Evolutionary conservation across 257 asterid genomes (phyloP), one percentile per base, ranked within the genome.

Genomic region (Solanum chiquidenum): DNA sequence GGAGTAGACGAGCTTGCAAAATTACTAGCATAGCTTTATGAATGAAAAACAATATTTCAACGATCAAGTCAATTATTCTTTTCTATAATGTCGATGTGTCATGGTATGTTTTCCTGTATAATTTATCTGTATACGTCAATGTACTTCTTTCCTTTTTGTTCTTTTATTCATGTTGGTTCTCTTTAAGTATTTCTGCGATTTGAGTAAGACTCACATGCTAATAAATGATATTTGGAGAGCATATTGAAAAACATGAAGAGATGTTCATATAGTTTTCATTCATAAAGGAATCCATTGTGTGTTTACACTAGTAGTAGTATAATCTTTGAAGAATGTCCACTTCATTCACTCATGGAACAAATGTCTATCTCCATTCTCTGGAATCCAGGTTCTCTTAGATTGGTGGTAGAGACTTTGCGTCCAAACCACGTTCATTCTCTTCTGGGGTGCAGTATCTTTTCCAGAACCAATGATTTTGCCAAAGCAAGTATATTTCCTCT

Each of bases 1-100:
- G 90, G 96, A 85, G 94, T 97, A n/a, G 98, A 97, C 89, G 98
- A 97, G 90, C 98, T 95, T 84, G 98, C 99, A 31, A 95, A 95
- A 86, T 92, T 97, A 83, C 94, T 96, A 73, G 88, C 92, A 73
- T 94, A 88, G 89, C 76, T 87, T 86, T 73, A 75, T 77, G 31
- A 82, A 52, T 77, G 60, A 77, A 9, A n/a, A 40, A 77, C 83
- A 21, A 74, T 35, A n/a, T 40, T 37, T 46, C 20, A 80, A 49
- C 29, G 29, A 80, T 80, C 42, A 46, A 80, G 42, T 82, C 31
- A 33, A 21, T 49, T 82, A 46, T 80, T 80, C 66, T 52, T 82
- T 46, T 82, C 31, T 82, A 82, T 10, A 82, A 82, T 82, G 71
- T 49, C 68, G 6, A 44, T 77, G 42, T 44, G 40, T 44, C 40